Base-by-base conservation (phyloP, 2,329 filamentous ascomycete species). In the Colletotrichum eleusines region DNA sequence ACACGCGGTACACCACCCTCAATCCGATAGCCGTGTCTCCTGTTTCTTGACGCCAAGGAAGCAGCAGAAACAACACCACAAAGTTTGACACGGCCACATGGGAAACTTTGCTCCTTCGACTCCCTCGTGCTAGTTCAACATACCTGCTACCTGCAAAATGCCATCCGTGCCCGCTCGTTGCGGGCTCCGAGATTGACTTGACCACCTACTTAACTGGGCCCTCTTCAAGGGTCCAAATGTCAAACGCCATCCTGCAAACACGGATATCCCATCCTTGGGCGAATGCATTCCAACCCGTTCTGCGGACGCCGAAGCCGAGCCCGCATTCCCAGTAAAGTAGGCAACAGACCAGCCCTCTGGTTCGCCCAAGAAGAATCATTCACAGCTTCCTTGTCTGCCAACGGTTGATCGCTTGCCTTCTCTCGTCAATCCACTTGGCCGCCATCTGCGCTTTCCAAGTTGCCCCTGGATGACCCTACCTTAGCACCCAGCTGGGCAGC, bases 11-110 rank as follows among this genome's bases (percentile, higher is more conserved):
- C 33, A 23, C 48, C 48, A 51, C 14, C 60, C 46, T 62, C 35
- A 62, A 57, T 44, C 26, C 68, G 44, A 40, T 51, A 33, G 35
- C 16, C 20, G 42, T 11, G 42, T 1, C 20, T 20, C 42, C 33
- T n/a, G 14, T 42, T 51, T 58, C 40, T 42, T 28, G 11, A 42
- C 57, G 42, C 42, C 55, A 67, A 70, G 63, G 40, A 64, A 68
- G 51, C 51, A 58, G 40, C 44, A 66, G 68, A 68, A 71, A 68
- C 50, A 40, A 31, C 51, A 38, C 18, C n/a, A 57, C 50, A 44
- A 67, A 63, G 35, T 68, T 68, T 63, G 63, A 63, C 58, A 61
- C 40, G 44, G 23, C 64, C 57, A 71, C 68, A 68, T 62, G 58
- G 60, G 51, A 68, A 70, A 71, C 63, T 63, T 18, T 57, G 62